A percentile compares a stretch with the other conserved stretches of the same genome.
phyloP scores from a whole-genome alignment of 257 asterid genomes.

The Plantago elongata region DNA sequence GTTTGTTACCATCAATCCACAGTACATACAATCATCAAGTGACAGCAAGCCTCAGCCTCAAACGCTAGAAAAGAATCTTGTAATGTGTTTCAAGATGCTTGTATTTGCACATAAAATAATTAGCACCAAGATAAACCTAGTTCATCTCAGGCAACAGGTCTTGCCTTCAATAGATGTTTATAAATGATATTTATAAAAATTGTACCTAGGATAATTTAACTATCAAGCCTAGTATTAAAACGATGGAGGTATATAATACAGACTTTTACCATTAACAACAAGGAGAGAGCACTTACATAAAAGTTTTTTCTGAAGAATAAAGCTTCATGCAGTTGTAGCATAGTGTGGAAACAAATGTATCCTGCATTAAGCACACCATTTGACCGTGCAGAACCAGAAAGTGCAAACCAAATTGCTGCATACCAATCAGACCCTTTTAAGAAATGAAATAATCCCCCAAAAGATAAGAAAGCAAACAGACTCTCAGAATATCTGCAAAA shows the following conservation, averaged over 20 bases:
- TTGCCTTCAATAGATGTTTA: no score
- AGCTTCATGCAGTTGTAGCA: conserved; percentile 54
- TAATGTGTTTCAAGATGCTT: not conserved
- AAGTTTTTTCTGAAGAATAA: conserved; percentile 35
- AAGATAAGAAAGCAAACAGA: conserved; percentile 65
- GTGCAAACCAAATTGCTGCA: conserved; percentile 69
- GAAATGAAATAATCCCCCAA: conserved; percentile 71
- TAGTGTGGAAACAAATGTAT: conserved; percentile 61
- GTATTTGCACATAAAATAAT: not conserved
- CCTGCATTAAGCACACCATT: conserved; percentile 93
- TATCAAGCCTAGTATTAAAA: conserved; percentile 8
- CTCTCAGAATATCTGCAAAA: conserved; percentile 84
- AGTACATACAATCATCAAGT: not conserved
- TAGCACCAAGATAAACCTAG: no score
- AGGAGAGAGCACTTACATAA: conserved; percentile 46
- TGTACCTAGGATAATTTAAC: not conserved
- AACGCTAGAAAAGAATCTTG: conserved; percentile 3
- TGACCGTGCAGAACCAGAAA: conserved; percentile 81
- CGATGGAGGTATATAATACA: not conserved
- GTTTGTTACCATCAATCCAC: not conserved
- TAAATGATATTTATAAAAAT: no score
- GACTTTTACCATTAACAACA: not conserved
- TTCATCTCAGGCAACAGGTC: no score
- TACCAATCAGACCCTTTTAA: conserved; percentile 39
- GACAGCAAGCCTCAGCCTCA: not conserved